Evolutionary conservation across 495 filamentous ascomycete species (phyloP).

Genomic region (Gamarada debralockiae): DNA sequence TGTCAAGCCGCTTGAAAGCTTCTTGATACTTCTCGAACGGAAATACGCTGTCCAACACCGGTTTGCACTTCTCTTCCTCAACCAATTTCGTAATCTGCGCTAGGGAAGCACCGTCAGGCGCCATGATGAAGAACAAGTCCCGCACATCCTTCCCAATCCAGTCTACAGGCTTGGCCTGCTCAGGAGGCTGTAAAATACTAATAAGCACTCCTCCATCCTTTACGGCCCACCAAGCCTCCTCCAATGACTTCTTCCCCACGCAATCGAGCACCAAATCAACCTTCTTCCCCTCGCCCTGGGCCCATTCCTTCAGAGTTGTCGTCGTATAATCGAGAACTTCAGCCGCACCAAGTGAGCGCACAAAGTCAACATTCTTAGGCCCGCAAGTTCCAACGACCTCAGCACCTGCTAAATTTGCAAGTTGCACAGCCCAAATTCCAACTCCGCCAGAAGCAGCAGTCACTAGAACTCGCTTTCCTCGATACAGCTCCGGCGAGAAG

Average conservation of each 20-base stretch:
- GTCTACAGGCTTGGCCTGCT: constrained; percentile 33
- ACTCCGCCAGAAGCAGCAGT: constrained; percentile 49
- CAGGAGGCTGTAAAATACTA: constrained; percentile 49
- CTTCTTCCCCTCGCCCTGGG: constrained; percentile 22
- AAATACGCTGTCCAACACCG: constrained; percentile 46
- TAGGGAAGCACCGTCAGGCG: constrained; percentile 36
- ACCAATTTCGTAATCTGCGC: constrained; percentile 38
- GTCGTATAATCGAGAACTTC: constrained; percentile 44
- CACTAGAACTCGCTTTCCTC: constrained; percentile 40
- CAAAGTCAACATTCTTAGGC: constrained; percentile 33
- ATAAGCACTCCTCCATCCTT: constrained; percentile 40
- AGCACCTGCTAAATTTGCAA: constrained; percentile 41
- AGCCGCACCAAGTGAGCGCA: constrained; percentile 39
- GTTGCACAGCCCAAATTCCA: constrained; percentile 53
- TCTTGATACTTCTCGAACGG: constrained; percentile 40
- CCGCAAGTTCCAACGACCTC: constrained; percentile 38
- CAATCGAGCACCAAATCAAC: constrained; percentile 53
- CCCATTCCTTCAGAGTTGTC: constrained; percentile 34
- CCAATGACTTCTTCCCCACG: constrained; percentile 40
- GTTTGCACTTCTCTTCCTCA: constrained; percentile 35
- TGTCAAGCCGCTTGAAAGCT: constrained; percentile 41
- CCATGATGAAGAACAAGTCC: constrained; percentile 42
- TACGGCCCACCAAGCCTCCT: constrained; percentile 42
- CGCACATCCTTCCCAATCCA: constrained; percentile 25
- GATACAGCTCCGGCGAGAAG: constrained; percentile 18